A percentile compares a stretch with the other conserved stretches of the same genome.
Conservation (phyloP, 345 rosid genomes). For the Melaleuca alternifolia region DNA sequence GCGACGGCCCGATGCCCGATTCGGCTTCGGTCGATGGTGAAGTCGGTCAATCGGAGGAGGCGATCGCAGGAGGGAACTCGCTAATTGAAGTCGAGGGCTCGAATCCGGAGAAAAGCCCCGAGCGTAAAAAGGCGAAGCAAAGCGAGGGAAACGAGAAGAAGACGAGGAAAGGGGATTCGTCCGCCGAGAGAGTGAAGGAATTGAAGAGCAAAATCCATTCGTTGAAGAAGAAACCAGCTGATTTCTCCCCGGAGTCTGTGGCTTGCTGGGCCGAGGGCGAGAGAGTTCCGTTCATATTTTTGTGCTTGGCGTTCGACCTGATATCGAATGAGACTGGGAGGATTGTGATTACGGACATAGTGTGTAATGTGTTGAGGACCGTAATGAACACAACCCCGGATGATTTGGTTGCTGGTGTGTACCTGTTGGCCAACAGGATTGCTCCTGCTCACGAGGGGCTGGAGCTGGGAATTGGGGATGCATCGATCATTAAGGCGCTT, state of each 20-base stretch:
- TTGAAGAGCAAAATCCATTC: slow-evolving; percentile 45
- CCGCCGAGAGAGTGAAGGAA: slow-evolving; percentile 20
- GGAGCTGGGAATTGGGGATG: slow-evolving; percentile 86
- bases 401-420: slow-evolving; percentile 63
- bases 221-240: slow-evolving; percentile 59
- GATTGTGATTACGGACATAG: slow-evolving; percentile 79
- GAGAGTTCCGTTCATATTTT: slow-evolving; percentile 73
- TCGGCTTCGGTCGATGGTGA: background rate
- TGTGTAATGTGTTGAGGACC: slow-evolving; percentile 74
- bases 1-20: background rate
- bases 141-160: background rate
- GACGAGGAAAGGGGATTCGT: background rate
- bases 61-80: background rate
- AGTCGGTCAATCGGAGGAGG: background rate
- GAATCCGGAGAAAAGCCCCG: background rate
- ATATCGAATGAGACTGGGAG: slow-evolving; percentile 62
- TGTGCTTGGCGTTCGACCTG: slow-evolving; percentile 59
- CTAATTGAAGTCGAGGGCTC: background rate
- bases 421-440: slow-evolving; percentile 62
- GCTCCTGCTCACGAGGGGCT: slow-evolving; percentile 93
- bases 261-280: slow-evolving; percentile 64
- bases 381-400: slow-evolving; percentile 70
- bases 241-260: slow-evolving; percentile 46
- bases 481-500: slow-evolving; percentile 65
- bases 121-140: background rate